These are phyloP conservation scores for Tremella fuciformis DNA, from an alignment of 768 basidiomycete species.

Conservation along the genomic window DNA sequence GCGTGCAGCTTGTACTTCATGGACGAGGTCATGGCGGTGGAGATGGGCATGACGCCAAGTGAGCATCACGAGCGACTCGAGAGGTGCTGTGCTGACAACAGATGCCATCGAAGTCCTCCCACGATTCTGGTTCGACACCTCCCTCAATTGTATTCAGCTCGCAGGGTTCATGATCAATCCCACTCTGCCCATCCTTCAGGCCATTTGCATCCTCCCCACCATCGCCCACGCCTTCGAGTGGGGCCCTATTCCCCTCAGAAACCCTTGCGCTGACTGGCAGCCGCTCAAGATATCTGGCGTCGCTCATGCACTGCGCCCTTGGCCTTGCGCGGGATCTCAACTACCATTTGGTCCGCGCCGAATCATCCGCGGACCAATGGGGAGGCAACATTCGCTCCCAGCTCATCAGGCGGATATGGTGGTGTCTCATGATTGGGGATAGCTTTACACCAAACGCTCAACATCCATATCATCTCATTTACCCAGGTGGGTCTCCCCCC, in stretches of 20 bases:
- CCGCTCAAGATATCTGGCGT: slow-evolving; percentile 16
- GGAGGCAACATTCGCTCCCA: slow-evolving; percentile 16
- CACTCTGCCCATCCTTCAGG: slow-evolving; percentile 17
- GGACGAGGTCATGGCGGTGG: slow-evolving; percentile 11
- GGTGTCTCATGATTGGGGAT: slow-evolving; percentile 23
- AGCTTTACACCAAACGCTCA: slow-evolving; percentile 21
- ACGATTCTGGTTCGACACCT: slow-evolving; percentile 23
- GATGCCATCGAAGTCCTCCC: slow-evolving; percentile 7
- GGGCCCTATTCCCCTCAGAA: slow-evolving; percentile 2
- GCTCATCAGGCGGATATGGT: slow-evolving; percentile 22
- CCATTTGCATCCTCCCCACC: slow-evolving; percentile 24
- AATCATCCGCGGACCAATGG: slow-evolving; percentile 2
- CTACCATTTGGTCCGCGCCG: slow-evolving; percentile 14
- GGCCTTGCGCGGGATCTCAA: slow-evolving; percentile 23
- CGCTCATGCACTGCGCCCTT: slow-evolving; percentile 24
- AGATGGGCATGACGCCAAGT: slow-evolving; percentile 15
- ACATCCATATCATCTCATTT: slow-evolving; percentile 21
- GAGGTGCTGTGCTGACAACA: background rate
- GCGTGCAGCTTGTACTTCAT: slow-evolving; percentile 27
- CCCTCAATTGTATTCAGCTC: slow-evolving; percentile 19
- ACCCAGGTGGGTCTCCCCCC: slow-evolving; percentile 7
- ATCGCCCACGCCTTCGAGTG: slow-evolving; percentile 29
- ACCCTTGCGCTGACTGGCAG: slow-evolving; percentile 1
- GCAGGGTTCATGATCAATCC: slow-evolving; percentile 19
- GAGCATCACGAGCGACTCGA: background rate